phyloP scores from a whole-genome alignment of 768 basidiomycete species.

The Lenzites betulinus region DNA sequence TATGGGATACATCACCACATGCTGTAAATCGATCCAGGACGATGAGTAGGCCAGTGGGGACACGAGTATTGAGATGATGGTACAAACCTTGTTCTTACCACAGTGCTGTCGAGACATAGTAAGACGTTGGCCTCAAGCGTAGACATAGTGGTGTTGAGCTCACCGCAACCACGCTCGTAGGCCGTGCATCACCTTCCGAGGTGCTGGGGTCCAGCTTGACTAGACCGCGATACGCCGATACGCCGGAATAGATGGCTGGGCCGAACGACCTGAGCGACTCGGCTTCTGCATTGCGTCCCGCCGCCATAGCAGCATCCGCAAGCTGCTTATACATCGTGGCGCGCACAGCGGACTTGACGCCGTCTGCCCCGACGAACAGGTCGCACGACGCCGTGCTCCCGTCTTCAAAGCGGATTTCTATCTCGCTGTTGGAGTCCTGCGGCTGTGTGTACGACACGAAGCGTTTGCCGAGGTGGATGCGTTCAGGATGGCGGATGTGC shows the following conservation, averaged over 20 bases:
- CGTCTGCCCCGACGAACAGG: conserved; percentile 31
- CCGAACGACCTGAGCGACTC: conserved; percentile 16
- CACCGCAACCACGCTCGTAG: conserved; percentile 20
- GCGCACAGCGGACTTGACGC: conserved; percentile 24
- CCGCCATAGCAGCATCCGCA: conserved; percentile 1
- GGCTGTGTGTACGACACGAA: conserved; percentile 16
- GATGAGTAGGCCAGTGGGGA: not conserved
- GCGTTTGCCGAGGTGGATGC: conserved; percentile 25
- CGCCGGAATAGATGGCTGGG: conserved; percentile 45
- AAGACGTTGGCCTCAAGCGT: not conserved
- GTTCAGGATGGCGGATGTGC: conserved; percentile 1
- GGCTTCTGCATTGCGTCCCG: conserved; percentile 5
- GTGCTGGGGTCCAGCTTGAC: conserved; percentile 39
- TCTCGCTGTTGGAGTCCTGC: not conserved
- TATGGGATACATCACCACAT: conserved; percentile 36
- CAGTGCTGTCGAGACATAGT: conserved; percentile 27
- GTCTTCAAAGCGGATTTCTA: conserved; percentile 28
- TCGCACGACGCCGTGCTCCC: conserved; percentile 28
- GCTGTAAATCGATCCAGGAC: conserved; percentile 29
- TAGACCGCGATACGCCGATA: conserved; percentile 40
- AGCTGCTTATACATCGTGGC: conserved; percentile 4
- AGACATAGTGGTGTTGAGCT: not conserved
- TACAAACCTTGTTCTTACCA: conserved; percentile 22
- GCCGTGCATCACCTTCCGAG: conserved; percentile 10
- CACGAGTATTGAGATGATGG: conserved; percentile 1